Evolutionary conservation across 2,329 filamentous ascomycete species (phyloP).

Genomic region (Ophiocordyceps polyrhachis-furcata): DNA sequence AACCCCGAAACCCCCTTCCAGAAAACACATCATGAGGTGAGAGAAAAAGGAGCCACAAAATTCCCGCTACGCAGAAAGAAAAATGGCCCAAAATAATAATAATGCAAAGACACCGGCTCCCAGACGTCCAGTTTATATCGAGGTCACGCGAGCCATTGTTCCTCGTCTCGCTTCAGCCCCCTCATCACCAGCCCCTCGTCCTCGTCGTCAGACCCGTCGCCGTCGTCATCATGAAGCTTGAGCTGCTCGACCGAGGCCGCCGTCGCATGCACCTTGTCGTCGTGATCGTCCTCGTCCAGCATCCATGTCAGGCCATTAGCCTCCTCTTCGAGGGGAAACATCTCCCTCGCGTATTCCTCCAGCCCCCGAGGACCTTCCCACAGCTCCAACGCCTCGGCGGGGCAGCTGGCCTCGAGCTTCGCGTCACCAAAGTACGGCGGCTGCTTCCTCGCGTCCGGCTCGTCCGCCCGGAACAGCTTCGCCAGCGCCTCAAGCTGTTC

Average conservation of each 20-base stretch:
- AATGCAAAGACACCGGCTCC: background rate
- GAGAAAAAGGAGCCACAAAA: background rate
- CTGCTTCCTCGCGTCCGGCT: constrained; percentile 33
- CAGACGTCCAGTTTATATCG: background rate
- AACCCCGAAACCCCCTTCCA: background rate
- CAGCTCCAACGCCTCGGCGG: constrained; percentile 56
- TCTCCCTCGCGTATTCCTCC: constrained; percentile 87
- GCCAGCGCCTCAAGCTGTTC: constrained; percentile 62
- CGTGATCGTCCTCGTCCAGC: constrained; percentile 35
- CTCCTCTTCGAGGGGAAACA: constrained; percentile 86
- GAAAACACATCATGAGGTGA: too few species aligned
- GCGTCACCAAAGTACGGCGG: constrained; percentile 44
- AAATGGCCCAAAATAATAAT: background rate
- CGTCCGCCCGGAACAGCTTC: constrained; percentile 34
- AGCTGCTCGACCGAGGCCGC: constrained; percentile 19
- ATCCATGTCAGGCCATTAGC: constrained; percentile 93
- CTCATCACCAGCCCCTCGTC: constrained; percentile 41
- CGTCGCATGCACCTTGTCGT: constrained; percentile 16
- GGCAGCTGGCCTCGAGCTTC: constrained; percentile 43
- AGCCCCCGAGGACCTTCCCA: constrained; percentile 86
- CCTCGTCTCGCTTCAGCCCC: constrained; percentile 35
- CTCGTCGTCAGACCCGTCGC: constrained; percentile 29
- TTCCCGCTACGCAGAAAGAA: constrained; percentile 1
- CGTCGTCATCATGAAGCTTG: constrained; percentile 20
- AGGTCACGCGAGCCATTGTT: constrained; percentile 37